Percentiles rank a stretch among this genome's conserved stretches.
phyloP scores from a whole-genome alignment of 1,284 basidiomycete genomes.

The Sanghuangporus weigelae region DNA sequence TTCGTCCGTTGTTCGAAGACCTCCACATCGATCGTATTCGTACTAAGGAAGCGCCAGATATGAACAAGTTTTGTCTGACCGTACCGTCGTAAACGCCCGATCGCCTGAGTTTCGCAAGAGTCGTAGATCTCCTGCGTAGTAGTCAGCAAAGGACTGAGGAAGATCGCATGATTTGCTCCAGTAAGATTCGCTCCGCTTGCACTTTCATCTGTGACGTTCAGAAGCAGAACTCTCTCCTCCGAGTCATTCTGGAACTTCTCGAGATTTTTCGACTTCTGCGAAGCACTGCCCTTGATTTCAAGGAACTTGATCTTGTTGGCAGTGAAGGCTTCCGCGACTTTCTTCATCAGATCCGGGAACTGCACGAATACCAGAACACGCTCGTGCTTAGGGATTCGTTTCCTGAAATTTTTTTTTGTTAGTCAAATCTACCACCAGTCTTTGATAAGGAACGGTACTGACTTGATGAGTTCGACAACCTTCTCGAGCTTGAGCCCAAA shows the following conservation, averaged over 20 bases:
- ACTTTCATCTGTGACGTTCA: conserved; percentile 92
- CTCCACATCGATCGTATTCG: conserved; percentile 82
- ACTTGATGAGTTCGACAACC: conserved; percentile 80
- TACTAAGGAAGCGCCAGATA: conserved; percentile 77
- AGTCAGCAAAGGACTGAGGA: conserved; percentile 85
- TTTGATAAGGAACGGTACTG: conserved; percentile 27
- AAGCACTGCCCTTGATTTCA: conserved; percentile 78
- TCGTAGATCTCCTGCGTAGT: conserved; percentile 76
- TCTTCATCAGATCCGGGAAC: conserved; percentile 88
- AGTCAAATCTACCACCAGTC: background rate
- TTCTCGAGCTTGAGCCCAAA: conserved; percentile 88
- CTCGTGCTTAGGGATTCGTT: conserved; percentile 66
- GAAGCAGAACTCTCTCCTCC: conserved; percentile 73
- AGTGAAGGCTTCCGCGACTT: conserved; percentile 78
- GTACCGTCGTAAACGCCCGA: conserved; percentile 83
- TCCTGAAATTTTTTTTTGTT: conserved; percentile 39
- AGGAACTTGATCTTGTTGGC: conserved; percentile 72
- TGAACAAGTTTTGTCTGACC: conserved; percentile 80
- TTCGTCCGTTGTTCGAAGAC: conserved; percentile 53
- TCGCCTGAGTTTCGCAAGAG: conserved; percentile 85
- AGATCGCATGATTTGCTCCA: conserved; percentile 91
- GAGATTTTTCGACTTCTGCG: conserved; percentile 72
- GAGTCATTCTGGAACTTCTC: conserved; percentile 80
- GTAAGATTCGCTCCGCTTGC: conserved; percentile 93
- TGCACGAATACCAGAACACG: conserved; percentile 90